Conservation (phyloP, 768 basidiomycete species). For the Lactifluus volemus region DNA sequence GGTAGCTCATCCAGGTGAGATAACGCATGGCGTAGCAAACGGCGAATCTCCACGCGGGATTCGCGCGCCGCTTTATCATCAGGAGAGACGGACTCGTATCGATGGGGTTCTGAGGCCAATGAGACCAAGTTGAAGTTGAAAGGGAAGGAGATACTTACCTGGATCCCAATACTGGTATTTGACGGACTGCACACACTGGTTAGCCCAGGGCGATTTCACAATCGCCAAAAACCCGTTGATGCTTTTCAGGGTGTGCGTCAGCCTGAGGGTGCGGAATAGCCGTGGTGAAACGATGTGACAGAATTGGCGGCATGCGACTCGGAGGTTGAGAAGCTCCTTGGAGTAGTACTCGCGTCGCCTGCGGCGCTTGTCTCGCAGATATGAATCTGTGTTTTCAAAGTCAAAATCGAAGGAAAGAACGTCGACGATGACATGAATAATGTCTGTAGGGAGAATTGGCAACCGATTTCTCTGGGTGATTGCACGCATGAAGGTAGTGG, state of each 20-base stretch:
- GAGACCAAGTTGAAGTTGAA: neutral
- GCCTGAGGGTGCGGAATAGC: neutral
- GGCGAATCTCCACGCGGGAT: neutral
- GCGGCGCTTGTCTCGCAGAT: neutral
- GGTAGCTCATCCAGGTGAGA: slow-evolving; percentile 10
- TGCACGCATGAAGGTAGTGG: neutral
- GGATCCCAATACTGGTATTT: slow-evolving; percentile 15
- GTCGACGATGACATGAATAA: slow-evolving; percentile 9
- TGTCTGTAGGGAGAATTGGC: slow-evolving; percentile 1
- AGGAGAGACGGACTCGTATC: neutral
- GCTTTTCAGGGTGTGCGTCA: slow-evolving; percentile 9
- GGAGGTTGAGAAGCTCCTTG: slow-evolving; percentile 2
- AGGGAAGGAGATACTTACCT: neutral
- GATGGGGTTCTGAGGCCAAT: neutral
- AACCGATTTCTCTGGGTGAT: too few relatives aligned
- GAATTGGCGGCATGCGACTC: neutral
- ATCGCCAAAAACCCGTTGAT: neutral
- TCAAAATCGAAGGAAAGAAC: neutral
- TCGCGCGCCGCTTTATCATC: neutral
- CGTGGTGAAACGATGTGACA: slow-evolving; percentile 4
- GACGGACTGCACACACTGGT: neutral
- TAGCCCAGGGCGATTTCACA: slow-evolving; percentile 6
- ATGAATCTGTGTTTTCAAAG: neutral
- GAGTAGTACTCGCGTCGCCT: neutral
- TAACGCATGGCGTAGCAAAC: neutral